A percentile compares a stretch with the other conserved stretches of the same genome.
Conservation (phyloP, 2,329 filamentous ascomycete species). For the Zymoseptoria passerinii region DNA sequence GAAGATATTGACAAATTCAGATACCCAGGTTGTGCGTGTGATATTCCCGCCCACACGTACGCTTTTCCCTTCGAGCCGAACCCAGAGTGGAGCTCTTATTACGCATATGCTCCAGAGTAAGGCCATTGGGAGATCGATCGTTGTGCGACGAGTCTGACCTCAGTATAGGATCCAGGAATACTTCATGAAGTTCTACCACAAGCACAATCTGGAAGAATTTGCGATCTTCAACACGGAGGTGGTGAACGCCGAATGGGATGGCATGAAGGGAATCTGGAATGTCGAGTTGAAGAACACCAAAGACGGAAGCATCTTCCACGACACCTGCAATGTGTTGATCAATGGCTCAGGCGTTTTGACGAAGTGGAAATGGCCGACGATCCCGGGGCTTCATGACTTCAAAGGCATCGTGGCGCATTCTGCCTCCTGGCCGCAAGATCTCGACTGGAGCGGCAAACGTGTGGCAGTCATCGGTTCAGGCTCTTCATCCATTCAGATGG, state of each 20-base stretch:
- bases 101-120: conserved; percentile 30
- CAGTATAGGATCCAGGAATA: conserved; percentile 31
- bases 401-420: conserved; percentile 48
- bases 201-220: conserved; percentile 33
- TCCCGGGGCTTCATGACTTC: conserved; percentile 46
- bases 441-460: conserved; percentile 19
- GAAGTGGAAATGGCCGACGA: conserved; percentile 45
- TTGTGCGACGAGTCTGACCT: not conserved
- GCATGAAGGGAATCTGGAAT: conserved; percentile 27
- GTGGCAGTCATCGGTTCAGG: conserved; percentile 21
- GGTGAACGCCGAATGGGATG: conserved; percentile 11
- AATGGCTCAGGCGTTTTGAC: conserved; percentile 45
- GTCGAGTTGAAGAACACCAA: conserved; percentile 25
- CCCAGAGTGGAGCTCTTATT: conserved; percentile 23
- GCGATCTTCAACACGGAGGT: conserved; percentile 26
- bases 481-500: conserved; percentile 27
- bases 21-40: conserved; percentile 24
- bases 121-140: not conserved
- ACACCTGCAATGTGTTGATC: conserved; percentile 42
- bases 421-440: conserved; percentile 46
- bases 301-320: conserved; percentile 39
- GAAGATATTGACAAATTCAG: conserved; percentile 2
- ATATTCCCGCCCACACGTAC: conserved; percentile 32
- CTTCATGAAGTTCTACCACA: conserved; percentile 30
- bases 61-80: conserved; percentile 12